These are phyloP conservation scores for Gossypium schwendimanii DNA, from an alignment of 441 rosid genomes.

Conservation along the genomic window DNA sequence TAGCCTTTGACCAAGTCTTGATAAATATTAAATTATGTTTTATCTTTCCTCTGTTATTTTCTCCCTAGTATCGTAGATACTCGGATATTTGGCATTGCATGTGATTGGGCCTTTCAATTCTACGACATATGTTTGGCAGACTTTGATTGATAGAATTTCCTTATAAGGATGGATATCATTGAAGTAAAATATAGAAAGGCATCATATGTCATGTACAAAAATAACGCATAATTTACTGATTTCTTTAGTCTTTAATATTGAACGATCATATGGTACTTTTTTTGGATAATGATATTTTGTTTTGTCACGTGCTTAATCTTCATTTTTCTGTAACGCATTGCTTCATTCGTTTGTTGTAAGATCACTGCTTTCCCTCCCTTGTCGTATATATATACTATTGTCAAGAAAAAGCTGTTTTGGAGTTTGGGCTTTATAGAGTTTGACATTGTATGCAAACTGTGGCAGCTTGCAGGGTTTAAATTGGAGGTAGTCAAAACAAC, in stretches of 20 bases:
- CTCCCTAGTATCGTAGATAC: not conserved
- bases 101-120: not conserved
- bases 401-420: not conserved
- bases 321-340: not conserved
- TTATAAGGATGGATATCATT: not conserved
- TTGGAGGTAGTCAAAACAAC: slow-evolving; percentile 90
- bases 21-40: not conserved
- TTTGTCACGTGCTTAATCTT: not conserved
- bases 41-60: not conserved
- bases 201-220: not conserved
- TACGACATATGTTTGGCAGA: not conserved
- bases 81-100: not conserved
- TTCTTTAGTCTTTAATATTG: not conserved
- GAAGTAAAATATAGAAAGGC: not conserved
- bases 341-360: not conserved
- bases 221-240: not conserved
- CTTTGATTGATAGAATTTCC: not conserved
- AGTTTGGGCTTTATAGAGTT: slow-evolving; percentile 15
- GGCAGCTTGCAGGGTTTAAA: slow-evolving; percentile 95
- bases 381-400: not conserved
- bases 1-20: not conserved
- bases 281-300: not conserved
- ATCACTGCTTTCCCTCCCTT: not conserved
- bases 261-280: not conserved
- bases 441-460: slow-evolving; percentile 22